Evolutionary conservation across 495 filamentous ascomycete species (phyloP).

Genomic region (Pyrenula massariospora): DNA sequence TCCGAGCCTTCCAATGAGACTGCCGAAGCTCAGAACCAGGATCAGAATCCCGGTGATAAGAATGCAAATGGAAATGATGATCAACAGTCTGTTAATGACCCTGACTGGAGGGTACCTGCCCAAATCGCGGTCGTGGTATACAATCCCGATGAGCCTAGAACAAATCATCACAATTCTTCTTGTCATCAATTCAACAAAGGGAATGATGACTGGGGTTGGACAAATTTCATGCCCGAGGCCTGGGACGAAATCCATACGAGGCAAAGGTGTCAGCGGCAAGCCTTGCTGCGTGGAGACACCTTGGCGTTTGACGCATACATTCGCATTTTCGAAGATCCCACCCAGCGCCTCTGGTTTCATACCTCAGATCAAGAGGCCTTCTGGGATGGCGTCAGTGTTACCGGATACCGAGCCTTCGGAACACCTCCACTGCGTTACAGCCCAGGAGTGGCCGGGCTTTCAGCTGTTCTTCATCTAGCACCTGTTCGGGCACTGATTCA

Average conservation of each 20-base stretch:
- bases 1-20: conserved; percentile 2
- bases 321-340: conserved; percentile 49
- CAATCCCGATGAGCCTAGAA: conserved; percentile 54
- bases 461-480: conserved; percentile 46
- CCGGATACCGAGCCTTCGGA: conserved; percentile 44
- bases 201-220: conserved; percentile 57
- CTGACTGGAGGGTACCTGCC: conserved; percentile 39
- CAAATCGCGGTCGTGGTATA: conserved; percentile 54
- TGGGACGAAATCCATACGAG: conserved; percentile 48
- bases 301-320: conserved; percentile 55
- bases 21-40: neutral
- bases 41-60: neutral
- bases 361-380: conserved; percentile 50
- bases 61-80: neutral
- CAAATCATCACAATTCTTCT: conserved; percentile 42
- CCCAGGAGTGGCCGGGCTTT: conserved; percentile 38
- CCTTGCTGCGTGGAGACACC: conserved; percentile 51
- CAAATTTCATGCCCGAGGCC: conserved; percentile 45
- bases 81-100: conserved; percentile 1
- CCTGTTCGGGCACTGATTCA: conserved; percentile 48
- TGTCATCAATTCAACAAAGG: conserved; percentile 47
- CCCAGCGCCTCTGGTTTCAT: conserved; percentile 53
- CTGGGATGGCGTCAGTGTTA: conserved; percentile 60
- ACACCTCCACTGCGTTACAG: conserved; percentile 36
- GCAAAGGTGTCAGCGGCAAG: conserved; percentile 45